Conservation (phyloP, 2,329 filamentous ascomycete genomes). For the Magnaporthiopsis incrustans region DNA sequence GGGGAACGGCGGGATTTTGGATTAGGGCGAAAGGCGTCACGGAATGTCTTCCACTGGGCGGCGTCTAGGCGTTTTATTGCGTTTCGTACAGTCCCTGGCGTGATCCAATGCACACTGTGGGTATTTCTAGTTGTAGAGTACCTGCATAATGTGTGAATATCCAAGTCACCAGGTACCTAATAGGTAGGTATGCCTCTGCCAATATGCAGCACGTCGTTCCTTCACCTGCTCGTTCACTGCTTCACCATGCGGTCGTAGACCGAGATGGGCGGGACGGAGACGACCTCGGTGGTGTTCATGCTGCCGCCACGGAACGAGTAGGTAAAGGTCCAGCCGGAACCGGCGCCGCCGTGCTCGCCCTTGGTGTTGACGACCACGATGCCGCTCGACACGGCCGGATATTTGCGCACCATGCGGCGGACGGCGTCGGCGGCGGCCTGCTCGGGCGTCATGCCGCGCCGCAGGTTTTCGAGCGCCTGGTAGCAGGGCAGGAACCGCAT, state of each 20-base stretch:
- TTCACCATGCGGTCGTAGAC: not conserved
- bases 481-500: conserved; percentile 50
- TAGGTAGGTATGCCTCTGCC: too few species aligned
- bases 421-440: conserved; percentile 44
- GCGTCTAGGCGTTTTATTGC: not conserved
- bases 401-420: conserved; percentile 37
- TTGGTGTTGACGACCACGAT: conserved; percentile 41
- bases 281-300: conserved; percentile 38
- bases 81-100: not conserved
- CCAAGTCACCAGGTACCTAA: too few species aligned
- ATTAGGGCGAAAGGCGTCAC: not conserved
- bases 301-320: conserved; percentile 40
- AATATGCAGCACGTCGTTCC: too few species aligned
- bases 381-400: conserved; percentile 37
- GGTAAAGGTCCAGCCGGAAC: conserved; percentile 46
- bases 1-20: not conserved
- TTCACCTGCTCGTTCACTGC: not conserved
- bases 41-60: not conserved
- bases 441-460: conserved; percentile 37
- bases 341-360: conserved; percentile 42
- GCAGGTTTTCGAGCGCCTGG: conserved; percentile 46
- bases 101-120: too few species aligned
- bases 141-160: too few species aligned
- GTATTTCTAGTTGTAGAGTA: too few species aligned
- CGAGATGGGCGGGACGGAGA: conserved; percentile 28